Conservation (phyloP, 2,329 filamentous ascomycete species). For the Metarhizium guizhouense region DNA sequence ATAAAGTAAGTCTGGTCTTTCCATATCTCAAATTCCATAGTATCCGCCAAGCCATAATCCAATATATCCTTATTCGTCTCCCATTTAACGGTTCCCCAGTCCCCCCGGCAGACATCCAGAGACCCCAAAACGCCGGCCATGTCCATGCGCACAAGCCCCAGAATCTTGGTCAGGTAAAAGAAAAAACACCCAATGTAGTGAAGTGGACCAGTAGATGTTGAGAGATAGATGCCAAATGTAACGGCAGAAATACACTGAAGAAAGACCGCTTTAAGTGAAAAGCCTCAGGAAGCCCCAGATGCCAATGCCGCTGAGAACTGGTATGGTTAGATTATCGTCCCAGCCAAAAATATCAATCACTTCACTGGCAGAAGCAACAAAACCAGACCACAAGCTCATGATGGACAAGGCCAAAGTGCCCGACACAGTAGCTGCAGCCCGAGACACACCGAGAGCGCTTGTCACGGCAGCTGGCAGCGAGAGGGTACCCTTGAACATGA, state of each 20-base stretch:
- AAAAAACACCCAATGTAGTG: not conserved
- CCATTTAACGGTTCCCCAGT: not conserved
- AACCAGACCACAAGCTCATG: conserved; percentile 80
- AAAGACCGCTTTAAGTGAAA: conserved; percentile 49
- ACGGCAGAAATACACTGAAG: not conserved
- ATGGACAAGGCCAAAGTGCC: conserved; percentile 67
- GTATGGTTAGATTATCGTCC: conserved; percentile 98
- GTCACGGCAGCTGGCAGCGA: conserved; percentile 55
- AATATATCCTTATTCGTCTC: not conserved
- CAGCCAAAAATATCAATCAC: conserved; percentile 85
- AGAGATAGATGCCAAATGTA: not conserved
- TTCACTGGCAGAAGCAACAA: conserved; percentile 83
- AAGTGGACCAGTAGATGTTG: not conserved
- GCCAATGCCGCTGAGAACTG: conserved; percentile 77
- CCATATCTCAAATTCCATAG: not conserved
- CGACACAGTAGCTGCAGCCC: conserved; percentile 50
- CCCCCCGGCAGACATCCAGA: not conserved
- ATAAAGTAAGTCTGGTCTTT: not conserved
- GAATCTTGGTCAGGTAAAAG: not conserved
- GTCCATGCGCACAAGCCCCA: not conserved
- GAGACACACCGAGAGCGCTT: conserved; percentile 51
- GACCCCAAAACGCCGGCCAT: conserved; percentile 3
- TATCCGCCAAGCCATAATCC: not conserved
- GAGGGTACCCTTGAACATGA: conserved; percentile 72
- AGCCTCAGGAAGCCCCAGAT: conserved; percentile 87